These are phyloP conservation scores for Kodamaea hsintzibuensis DNA, from an alignment of 805 yeast genomes.

Conservation along the genomic window DNA sequence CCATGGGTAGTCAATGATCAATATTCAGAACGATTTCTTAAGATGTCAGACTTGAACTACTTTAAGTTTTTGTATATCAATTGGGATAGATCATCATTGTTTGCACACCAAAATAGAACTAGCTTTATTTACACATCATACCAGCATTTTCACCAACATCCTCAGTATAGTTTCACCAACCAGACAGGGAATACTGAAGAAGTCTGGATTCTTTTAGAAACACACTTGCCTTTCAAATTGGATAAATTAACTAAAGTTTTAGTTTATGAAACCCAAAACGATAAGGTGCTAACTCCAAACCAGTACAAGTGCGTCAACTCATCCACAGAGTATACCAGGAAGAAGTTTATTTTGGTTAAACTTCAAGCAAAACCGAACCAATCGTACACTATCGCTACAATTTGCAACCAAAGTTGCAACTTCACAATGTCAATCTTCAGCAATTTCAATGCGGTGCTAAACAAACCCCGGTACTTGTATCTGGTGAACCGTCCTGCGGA, in stretches of 20 bases:
- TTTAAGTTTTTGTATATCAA: slow-evolving; percentile 61
- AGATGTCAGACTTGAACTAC: slow-evolving; percentile 23
- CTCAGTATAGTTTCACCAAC: slow-evolving; percentile 10
- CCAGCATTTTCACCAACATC: slow-evolving; percentile 35
- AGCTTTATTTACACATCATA: slow-evolving; percentile 21
- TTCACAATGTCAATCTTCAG: slow-evolving; percentile 28
- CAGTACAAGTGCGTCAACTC: slow-evolving; percentile 23
- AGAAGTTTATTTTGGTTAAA: slow-evolving; percentile 38
- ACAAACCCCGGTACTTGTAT: slow-evolving; percentile 32
- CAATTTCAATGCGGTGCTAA: slow-evolving; percentile 26
- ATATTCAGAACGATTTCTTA: slow-evolving; percentile 18
- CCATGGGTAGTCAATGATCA: slow-evolving; percentile 35
- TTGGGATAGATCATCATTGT: slow-evolving; percentile 51
- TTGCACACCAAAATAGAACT: slow-evolving; percentile 18
- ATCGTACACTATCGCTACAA: slow-evolving; percentile 28
- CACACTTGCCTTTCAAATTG: slow-evolving; percentile 34
- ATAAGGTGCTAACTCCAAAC: slow-evolving; percentile 25
- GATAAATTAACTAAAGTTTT: slow-evolving; percentile 13
- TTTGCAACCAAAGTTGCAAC: slow-evolving; percentile 21
- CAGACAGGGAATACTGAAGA: background rate
- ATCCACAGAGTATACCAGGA: slow-evolving; percentile 30
- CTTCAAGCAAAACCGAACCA: slow-evolving; percentile 24
- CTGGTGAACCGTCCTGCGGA: slow-evolving; percentile 18
- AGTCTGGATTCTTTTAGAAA: slow-evolving; percentile 52
- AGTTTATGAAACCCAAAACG: slow-evolving; percentile 30